phyloP scores from a whole-genome alignment of 345 rosid species.

The Kandelia obovata region DNA sequence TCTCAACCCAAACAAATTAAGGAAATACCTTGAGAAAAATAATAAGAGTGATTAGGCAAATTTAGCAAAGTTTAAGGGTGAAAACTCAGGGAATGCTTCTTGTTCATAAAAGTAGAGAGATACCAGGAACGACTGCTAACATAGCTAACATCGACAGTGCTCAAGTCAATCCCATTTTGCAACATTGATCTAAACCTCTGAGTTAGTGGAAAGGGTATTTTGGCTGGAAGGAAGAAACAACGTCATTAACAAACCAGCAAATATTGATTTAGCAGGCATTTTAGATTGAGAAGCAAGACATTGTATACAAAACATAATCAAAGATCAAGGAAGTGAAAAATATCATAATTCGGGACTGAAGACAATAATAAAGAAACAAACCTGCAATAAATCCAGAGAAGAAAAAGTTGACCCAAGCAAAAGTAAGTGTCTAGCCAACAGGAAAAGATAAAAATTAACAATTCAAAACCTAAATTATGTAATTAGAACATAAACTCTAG shows the following conservation, averaged over 20 bases:
- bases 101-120: conserved; percentile 2
- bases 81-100: background rate
- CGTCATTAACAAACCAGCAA: conserved; percentile 2
- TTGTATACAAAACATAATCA: background rate
- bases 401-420: conserved; percentile 99
- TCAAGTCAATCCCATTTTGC: conserved; percentile 98
- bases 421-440: conserved; percentile 79
- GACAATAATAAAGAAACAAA: conserved; percentile 21
- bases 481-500: conserved; percentile 3
- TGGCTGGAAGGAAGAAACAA: conserved; percentile 47
- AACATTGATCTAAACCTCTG: conserved; percentile 97
- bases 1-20: conserved; percentile 94
- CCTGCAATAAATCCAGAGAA: conserved; percentile 99
- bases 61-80: too few relatives aligned
- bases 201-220: conserved; percentile 96
- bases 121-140: conserved; percentile 99
- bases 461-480: conserved; percentile 13
- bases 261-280: too few relatives aligned
- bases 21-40: conserved; percentile 67
- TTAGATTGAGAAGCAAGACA: background rate
- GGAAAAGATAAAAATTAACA: conserved; percentile 8
- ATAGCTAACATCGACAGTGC: conserved; percentile 97
- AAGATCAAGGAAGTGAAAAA: background rate
- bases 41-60: background rate
- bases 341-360: background rate